Conservation (phyloP, 345 rosid species). For the Anacardium occidentale region DNA sequence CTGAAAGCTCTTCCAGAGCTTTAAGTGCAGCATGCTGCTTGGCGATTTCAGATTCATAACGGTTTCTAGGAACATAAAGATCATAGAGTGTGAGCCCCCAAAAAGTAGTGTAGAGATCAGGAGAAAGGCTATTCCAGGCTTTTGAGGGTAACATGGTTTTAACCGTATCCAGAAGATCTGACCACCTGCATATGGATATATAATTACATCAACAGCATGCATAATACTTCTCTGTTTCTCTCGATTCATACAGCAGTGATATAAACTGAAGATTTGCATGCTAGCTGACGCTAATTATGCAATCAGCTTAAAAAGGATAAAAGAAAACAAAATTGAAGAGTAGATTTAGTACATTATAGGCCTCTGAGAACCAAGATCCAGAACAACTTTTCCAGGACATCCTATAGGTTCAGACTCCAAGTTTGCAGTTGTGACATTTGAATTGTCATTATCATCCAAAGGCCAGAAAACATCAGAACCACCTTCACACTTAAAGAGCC, state of each 20-base stretch:
- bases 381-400: conserved; percentile 42
- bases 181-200: conserved; percentile 67
- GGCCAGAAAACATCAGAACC: conserved; percentile 86
- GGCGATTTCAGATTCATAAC: conserved; percentile 92
- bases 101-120: conserved; percentile 92
- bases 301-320: conserved; percentile 16
- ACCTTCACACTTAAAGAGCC: conserved; percentile 79
- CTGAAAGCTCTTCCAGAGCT: conserved; percentile 89
- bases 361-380: conserved; percentile 65
- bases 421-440: conserved; percentile 29
- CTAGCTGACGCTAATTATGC: conserved; percentile 17
- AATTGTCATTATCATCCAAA: conserved; percentile 52
- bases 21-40: conserved; percentile 95
- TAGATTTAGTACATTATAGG: conserved; percentile 48
- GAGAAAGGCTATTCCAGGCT: conserved; percentile 99
- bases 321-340: conserved; percentile 6
- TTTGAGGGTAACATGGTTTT: conserved; percentile 86
- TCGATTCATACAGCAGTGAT: not conserved
- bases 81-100: conserved; percentile 99
- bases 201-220: not conserved
- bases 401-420: conserved; percentile 47
- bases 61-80: conserved; percentile 89
- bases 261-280: not conserved
- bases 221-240: not conserved
- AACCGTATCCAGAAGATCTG: conserved; percentile 82